These are phyloP conservation scores for Kazachstania martiniae DNA, from an alignment of 805 yeast genomes.

Conservation along the genomic window DNA sequence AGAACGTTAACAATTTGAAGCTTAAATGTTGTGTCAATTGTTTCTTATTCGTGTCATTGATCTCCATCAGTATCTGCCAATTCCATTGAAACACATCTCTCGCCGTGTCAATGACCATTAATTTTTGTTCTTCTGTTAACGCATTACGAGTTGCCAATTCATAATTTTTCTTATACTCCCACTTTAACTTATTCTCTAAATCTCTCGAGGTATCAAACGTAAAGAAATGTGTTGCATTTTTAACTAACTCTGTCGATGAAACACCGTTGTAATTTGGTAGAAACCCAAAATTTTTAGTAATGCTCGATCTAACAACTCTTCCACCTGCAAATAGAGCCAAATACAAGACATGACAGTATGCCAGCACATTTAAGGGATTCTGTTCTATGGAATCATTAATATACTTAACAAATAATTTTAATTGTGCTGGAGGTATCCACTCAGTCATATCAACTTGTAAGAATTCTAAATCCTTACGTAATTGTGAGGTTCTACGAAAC, in stretches of 20 bases:
- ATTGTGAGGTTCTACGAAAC: constrained; percentile 51
- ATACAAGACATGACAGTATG: constrained; percentile 79
- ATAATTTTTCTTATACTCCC: constrained; percentile 61
- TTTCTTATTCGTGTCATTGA: constrained; percentile 53
- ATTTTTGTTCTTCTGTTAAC: constrained; percentile 62
- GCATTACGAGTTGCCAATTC: constrained; percentile 64
- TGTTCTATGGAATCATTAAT: constrained; percentile 42
- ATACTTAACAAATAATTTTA: constrained; percentile 52
- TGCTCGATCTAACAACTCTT: constrained; percentile 53
- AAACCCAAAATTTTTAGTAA: constrained; percentile 49
- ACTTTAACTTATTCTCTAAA: constrained; percentile 55
- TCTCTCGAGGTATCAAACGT: constrained; percentile 33
- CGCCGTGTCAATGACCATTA: constrained; percentile 58
- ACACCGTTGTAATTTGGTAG: constrained; percentile 58
- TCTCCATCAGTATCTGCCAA: constrained; percentile 49
- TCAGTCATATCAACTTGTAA: constrained; percentile 26
- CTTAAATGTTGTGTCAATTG: constrained; percentile 45
- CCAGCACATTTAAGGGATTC: constrained; percentile 62
- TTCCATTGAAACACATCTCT: constrained; percentile 55
- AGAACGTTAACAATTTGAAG: constrained; percentile 35
- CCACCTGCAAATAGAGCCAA: constrained; percentile 85
- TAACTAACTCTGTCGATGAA: constrained; percentile 50
- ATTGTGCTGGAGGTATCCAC: constrained; percentile 30
- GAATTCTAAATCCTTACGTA: constrained; percentile 50
- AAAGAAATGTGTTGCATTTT: constrained; percentile 56